These are phyloP conservation scores for Ascochyta clinopodiicola DNA, from an alignment of 2,329 filamentous ascomycete species.

Conservation along the genomic window DNA sequence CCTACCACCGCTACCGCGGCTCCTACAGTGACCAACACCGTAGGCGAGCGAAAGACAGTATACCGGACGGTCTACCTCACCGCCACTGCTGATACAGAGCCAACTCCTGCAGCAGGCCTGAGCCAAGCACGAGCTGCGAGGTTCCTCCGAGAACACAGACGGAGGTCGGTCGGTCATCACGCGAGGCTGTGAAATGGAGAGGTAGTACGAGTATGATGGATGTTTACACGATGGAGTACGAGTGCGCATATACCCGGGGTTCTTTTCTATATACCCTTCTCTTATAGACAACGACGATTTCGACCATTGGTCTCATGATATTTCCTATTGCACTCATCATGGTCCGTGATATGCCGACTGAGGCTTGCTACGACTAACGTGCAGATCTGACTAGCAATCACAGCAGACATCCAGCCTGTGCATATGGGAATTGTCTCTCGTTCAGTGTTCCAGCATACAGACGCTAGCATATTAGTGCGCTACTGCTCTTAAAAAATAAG, in stretches of 20 bases:
- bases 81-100: slow-evolving; percentile 15
- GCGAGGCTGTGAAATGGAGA: slow-evolving; percentile 10
- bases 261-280: slow-evolving; percentile 20
- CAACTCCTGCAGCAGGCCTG: slow-evolving; percentile 16
- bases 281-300: not conserved
- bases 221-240: slow-evolving; percentile 5
- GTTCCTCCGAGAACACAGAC: slow-evolving; percentile 25
- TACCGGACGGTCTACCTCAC: slow-evolving; percentile 26
- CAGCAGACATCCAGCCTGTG: too few species aligned
- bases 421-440: too few species aligned
- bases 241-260: slow-evolving; percentile 21
- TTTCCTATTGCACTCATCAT: too few species aligned
- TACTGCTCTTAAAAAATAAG: too few species aligned
- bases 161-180: slow-evolving; percentile 23
- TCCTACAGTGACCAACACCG: slow-evolving; percentile 9
- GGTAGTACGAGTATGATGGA: not conserved
- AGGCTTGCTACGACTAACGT: too few species aligned
- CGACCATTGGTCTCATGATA: too few species aligned
- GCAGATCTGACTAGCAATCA: too few species aligned
- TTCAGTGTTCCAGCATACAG: too few species aligned
- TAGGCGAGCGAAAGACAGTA: slow-evolving; percentile 16
- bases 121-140: slow-evolving; percentile 22
- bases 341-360: too few species aligned
- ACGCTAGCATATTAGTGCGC: too few species aligned
- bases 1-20: slow-evolving; percentile 12